phyloP scores from a whole-genome alignment of 1,139 yeast genomes.

The Candida frijolesensis region DNA sequence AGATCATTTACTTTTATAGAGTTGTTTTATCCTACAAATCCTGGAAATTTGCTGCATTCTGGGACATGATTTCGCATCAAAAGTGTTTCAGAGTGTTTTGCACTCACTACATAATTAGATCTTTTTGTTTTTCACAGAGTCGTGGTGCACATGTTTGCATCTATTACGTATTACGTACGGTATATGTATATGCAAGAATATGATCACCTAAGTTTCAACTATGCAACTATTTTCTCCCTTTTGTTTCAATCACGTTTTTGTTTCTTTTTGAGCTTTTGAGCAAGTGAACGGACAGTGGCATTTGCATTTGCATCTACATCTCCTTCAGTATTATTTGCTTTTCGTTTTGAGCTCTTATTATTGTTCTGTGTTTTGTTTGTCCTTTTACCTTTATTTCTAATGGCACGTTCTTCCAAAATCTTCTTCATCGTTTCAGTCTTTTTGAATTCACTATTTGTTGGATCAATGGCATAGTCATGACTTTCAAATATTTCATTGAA shows the following conservation, averaged over 20 bases:
- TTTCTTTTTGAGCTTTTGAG: slow-evolving; percentile 40
- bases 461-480: slow-evolving; percentile 91
- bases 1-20: background rate
- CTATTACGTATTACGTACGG: background rate
- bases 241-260: slow-evolving; percentile 14
- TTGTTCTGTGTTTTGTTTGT: slow-evolving; percentile 2
- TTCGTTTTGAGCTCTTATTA: slow-evolving; percentile 12
- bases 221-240: background rate
- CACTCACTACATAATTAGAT: too few species aligned
- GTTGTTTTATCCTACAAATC: slow-evolving; percentile 1
- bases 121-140: background rate
- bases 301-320: slow-evolving; percentile 15
- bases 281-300: slow-evolving; percentile 28
- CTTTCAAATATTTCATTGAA: slow-evolving; percentile 85
- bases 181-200: background rate
- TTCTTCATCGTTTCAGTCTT: slow-evolving; percentile 85
- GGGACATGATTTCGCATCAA: slow-evolving; percentile 4
- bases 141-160: too few species aligned
- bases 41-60: background rate
- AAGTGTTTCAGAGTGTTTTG: slow-evolving; percentile 1
- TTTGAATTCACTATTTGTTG: slow-evolving; percentile 85
- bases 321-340: slow-evolving; percentile 1
- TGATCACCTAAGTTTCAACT: background rate
- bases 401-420: slow-evolving; percentile 72
- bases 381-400: slow-evolving; percentile 40